These are phyloP conservation scores for Ustilago curta DNA, from an alignment of 1,284 basidiomycete species.

Conservation along the genomic window DNA sequence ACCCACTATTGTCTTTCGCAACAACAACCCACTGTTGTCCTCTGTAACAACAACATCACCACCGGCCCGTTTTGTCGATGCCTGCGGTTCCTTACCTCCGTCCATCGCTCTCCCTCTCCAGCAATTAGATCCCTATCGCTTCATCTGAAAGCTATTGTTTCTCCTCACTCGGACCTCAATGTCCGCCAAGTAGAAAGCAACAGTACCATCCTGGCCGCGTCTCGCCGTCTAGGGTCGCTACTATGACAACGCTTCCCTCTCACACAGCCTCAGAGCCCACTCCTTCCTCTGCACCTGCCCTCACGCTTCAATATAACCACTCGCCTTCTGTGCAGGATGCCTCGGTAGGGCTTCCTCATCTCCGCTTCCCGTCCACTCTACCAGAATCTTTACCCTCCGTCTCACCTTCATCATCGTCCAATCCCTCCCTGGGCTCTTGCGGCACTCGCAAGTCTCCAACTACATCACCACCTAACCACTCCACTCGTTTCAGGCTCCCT, in stretches of 20 bases:
- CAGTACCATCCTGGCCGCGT: background rate
- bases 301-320: slow-evolving; percentile 21
- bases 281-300: background rate
- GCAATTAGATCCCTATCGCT: background rate
- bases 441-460: slow-evolving; percentile 8
- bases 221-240: background rate
- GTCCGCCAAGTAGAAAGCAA: slow-evolving; percentile 12
- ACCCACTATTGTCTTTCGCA: background rate
- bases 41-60: background rate
- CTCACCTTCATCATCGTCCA: slow-evolving; percentile 28
- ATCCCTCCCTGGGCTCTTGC: slow-evolving; percentile 10
- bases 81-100: slow-evolving; percentile 5
- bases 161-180: slow-evolving; percentile 1
- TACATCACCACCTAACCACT: slow-evolving; percentile 13
- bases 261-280: background rate
- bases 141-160: background rate
- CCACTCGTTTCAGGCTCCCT: slow-evolving; percentile 26
- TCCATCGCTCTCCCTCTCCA: background rate
- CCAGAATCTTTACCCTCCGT: slow-evolving; percentile 7
- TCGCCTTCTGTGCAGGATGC: slow-evolving; percentile 2
- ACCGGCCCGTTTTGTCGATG: background rate
- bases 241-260: slow-evolving; percentile 12
- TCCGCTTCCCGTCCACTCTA: slow-evolving; percentile 15
- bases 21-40: no score
- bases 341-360: background rate